Evolutionary conservation across 495 filamentous ascomycete genomes (phyloP).

Genomic region (Aspergillus bertholletiae): DNA sequence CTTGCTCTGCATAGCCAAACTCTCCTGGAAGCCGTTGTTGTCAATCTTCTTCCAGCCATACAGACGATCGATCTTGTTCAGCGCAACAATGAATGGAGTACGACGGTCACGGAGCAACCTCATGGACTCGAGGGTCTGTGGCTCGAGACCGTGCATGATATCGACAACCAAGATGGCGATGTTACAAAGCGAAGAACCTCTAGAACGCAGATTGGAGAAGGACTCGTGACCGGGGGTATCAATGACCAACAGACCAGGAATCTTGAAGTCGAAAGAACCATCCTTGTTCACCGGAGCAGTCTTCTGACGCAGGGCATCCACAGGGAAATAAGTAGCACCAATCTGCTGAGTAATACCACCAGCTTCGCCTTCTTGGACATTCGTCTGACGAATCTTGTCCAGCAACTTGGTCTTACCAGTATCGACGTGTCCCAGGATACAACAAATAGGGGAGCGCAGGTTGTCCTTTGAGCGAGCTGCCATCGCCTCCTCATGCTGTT

Average conservation of each 20-base stretch:
- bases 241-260: conserved; percentile 94
- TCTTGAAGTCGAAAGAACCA: conserved; percentile 91
- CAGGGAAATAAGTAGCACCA: conserved; percentile 98
- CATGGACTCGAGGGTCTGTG: conserved; percentile 98
- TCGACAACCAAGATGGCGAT: conserved; percentile 99
- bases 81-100: conserved; percentile 96
- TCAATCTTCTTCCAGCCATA: conserved; percentile 97
- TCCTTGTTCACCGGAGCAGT: conserved; percentile 90
- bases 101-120: conserved; percentile 85
- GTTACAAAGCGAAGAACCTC: conserved; percentile 97
- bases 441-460: conserved; percentile 96
- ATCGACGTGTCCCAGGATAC: conserved; percentile 99
- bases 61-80: conserved; percentile 99
- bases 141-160: conserved; percentile 99
- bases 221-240: conserved; percentile 99
- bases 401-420: conserved; percentile 98
- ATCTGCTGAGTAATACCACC: conserved; percentile 99
- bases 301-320: conserved; percentile 88
- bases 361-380: conserved; percentile 98
- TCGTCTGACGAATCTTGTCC: conserved; percentile 98
- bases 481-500: conserved; percentile 85
- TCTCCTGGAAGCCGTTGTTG: conserved; percentile 97
- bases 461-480: conserved; percentile 91
- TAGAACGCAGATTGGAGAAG: conserved; percentile 94
- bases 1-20: conserved; percentile 85